A percentile compares a stretch with the other conserved stretches of the same genome.
These are phyloP conservation scores for Huntiella decipiens DNA, from an alignment of 2,329 filamentous ascomycete genomes.

Conservation along the genomic window DNA sequence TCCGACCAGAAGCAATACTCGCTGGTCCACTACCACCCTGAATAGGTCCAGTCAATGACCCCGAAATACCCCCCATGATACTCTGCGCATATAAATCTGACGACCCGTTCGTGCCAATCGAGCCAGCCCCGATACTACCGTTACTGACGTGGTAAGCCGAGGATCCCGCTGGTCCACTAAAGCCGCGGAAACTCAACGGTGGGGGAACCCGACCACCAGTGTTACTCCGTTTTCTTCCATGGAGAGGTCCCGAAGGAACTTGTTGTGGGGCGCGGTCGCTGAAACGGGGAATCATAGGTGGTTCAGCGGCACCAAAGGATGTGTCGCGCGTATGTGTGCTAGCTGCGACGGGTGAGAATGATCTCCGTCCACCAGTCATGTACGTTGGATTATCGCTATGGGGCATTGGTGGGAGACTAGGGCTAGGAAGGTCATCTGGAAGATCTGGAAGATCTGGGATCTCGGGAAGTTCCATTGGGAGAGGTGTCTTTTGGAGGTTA, in stretches of 20 bases:
- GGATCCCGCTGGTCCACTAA: constrained; percentile 38
- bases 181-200: constrained; percentile 58
- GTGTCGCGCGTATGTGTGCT: constrained; percentile 27
- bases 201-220: constrained; percentile 58
- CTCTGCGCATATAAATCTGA: constrained; percentile 40
- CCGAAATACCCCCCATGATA: constrained; percentile 17
- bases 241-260: constrained; percentile 22
- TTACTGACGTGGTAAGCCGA: constrained; percentile 26
- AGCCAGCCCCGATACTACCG: constrained; percentile 39
- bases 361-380: constrained; percentile 18
- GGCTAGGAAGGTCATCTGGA: constrained; percentile 26
- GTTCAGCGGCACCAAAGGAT: constrained; percentile 45
- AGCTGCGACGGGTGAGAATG: constrained; percentile 19
- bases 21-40: constrained; percentile 17
- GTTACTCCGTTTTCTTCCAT: constrained; percentile 76
- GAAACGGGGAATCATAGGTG: constrained; percentile 54
- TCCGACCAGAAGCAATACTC: constrained; percentile 24
- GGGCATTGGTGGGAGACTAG: constrained; percentile 20
- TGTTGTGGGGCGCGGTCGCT: constrained; percentile 28
- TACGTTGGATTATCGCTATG: constrained; percentile 20
- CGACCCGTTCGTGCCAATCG: constrained; percentile 37
- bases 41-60: constrained; percentile 13
- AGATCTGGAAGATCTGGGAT: constrained; percentile 31
- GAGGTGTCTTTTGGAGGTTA: constrained; percentile 16
- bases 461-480: constrained; percentile 30